A percentile compares a stretch with the other conserved stretches of the same genome.
These are phyloP conservation scores for Primulina eburnea DNA, from an alignment of 257 asterid species.

Conservation along the genomic window DNA sequence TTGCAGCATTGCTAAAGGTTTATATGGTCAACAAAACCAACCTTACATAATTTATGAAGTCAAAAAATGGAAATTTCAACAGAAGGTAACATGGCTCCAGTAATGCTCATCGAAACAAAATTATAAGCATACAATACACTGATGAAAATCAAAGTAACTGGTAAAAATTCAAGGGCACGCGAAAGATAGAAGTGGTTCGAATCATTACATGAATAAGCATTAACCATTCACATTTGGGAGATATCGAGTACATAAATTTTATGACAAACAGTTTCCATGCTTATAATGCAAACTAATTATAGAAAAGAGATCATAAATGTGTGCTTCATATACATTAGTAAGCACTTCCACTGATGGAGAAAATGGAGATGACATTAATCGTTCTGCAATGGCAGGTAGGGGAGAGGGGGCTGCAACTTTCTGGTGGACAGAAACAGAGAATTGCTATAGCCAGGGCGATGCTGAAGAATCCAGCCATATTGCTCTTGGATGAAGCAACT, in stretches of 20 bases:
- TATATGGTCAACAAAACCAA: conserved; percentile 47
- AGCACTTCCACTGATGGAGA: neutral
- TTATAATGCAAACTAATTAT: neutral
- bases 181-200: neutral
- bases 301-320: neutral
- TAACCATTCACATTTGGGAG: neutral
- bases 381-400: conserved; percentile 51
- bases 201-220: neutral
- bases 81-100: conserved; percentile 43
- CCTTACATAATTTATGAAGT: conserved; percentile 38
- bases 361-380: neutral
- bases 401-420: conserved; percentile 82
- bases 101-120: neutral
- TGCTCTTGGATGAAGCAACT: conserved; percentile 85
- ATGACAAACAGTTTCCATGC: neutral
- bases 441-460: conserved; percentile 89
- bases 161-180: neutral
- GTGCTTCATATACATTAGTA: neutral
- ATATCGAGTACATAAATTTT: neutral
- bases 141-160: neutral
- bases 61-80: conserved; percentile 34
- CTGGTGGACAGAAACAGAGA: conserved; percentile 95
- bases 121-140: neutral
- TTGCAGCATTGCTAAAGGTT: conserved; percentile 25
- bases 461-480: conserved; percentile 77